Percentiles rank a stretch among this genome's conserved stretches.
phyloP scores from a whole-genome alignment of 192 early-diverging fungal species.

The Diversispora epigaea region DNA sequence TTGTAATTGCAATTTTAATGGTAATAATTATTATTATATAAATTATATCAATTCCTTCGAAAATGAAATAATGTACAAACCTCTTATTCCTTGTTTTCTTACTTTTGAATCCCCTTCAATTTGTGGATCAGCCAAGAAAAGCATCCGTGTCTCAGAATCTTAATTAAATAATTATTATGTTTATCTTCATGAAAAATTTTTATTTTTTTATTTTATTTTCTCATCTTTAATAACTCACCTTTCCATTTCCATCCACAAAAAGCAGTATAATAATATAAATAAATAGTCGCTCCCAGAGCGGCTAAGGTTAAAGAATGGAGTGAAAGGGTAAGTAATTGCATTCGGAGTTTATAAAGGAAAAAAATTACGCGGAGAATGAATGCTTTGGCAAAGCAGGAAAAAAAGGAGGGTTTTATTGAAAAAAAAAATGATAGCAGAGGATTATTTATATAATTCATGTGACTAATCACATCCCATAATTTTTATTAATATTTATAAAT shows the following conservation, averaged over 20 bases:
- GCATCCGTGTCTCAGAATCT: slow-evolving; percentile 42
- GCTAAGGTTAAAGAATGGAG: slow-evolving; percentile 18
- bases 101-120: slow-evolving; percentile 69
- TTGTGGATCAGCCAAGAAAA: slow-evolving; percentile 66
- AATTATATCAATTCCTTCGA: background rate
- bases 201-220: background rate
- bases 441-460: no score
- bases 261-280: slow-evolving; percentile 32
- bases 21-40: background rate
- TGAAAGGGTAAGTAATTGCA: background rate
- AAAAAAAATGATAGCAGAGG: no score
- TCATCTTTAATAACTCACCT: background rate
- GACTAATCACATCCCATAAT: no score
- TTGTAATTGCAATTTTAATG: no score
- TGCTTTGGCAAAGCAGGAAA: no score
- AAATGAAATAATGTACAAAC: slow-evolving; percentile 28
- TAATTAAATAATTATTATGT: background rate
- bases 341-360: background rate
- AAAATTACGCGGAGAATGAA: background rate
- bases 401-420: no score
- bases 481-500: no score
- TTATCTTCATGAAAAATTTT: background rate
- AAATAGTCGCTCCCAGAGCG: slow-evolving; percentile 18
- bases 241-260: slow-evolving; percentile 33
- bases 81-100: slow-evolving; percentile 49